Percentiles rank a stretch among this genome's conserved stretches.
Conservation (phyloP, 495 filamentous ascomycete genomes). For the Penicillium paradoxum region DNA sequence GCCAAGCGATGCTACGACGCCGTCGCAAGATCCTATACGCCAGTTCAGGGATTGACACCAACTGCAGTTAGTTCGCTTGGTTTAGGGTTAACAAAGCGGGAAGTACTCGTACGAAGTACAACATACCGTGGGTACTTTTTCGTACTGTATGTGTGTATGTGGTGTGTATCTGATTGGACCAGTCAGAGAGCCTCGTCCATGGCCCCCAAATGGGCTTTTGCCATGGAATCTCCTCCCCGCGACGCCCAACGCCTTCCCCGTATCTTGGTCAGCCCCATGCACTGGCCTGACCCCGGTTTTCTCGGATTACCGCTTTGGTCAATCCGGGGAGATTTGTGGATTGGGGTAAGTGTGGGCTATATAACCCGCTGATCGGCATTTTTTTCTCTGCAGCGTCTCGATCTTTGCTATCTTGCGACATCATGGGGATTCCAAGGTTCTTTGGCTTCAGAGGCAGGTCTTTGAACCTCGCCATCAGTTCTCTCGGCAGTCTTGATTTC, state of each 20-base stretch:
- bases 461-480: constrained; percentile 62
- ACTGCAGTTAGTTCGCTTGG: not conserved
- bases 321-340: constrained; percentile 8
- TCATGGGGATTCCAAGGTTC: constrained; percentile 42
- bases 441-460: constrained; percentile 59
- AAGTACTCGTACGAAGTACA: no score
- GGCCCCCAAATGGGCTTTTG: constrained; percentile 9
- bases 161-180: not conserved
- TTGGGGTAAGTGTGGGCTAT: constrained; percentile 6
- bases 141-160: not conserved
- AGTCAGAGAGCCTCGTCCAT: constrained; percentile 11
- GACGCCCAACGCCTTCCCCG: constrained; percentile 13
- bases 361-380: constrained; percentile 17
- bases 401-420: constrained; percentile 14
- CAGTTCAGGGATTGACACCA: constrained; percentile 1
- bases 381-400: not conserved
- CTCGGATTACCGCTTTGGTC: constrained; percentile 25
- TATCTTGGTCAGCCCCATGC: constrained; percentile 20
- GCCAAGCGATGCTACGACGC: constrained; percentile 14
- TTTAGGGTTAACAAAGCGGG: not conserved
- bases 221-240: constrained; percentile 18
- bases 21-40: constrained; percentile 13
- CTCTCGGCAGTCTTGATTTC: constrained; percentile 66
- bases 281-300: not conserved
- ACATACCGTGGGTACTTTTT: not conserved